Percentiles rank a stretch among this genome's conserved stretches.
phyloP scores from a whole-genome alignment of 257 asterid species.

The Thymus quinquecostatus region DNA sequence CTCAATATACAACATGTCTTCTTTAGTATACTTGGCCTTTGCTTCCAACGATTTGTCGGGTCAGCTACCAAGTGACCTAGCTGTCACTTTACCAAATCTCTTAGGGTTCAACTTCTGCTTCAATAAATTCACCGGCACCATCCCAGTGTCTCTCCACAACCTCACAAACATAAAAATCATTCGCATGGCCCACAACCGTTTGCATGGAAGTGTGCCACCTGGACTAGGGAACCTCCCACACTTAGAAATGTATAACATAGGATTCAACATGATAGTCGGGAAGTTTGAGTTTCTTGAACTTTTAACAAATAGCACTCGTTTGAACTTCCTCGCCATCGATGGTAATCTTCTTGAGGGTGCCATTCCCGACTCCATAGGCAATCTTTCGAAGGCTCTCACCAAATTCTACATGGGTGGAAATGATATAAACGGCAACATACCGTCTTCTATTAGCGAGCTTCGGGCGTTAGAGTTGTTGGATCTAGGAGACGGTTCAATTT shows the following conservation, averaged over 20 bases:
- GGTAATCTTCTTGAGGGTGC: constrained; percentile 50
- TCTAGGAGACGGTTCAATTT: constrained; percentile 37
- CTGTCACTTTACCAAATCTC: constrained; percentile 57
- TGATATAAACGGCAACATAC: constrained; percentile 46
- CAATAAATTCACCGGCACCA: constrained; percentile 58
- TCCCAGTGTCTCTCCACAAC: constrained; percentile 64
- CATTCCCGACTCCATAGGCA: constrained; percentile 62
- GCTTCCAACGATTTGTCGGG: constrained; percentile 48
- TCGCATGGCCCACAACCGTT: constrained; percentile 52
- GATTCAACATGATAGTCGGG: constrained; percentile 46
- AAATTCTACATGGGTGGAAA: constrained; percentile 54
- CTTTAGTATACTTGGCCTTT: constrained; percentile 41
- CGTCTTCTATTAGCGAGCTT: constrained; percentile 57
- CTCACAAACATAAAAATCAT: constrained; percentile 57
- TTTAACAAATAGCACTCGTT: constrained; percentile 47
- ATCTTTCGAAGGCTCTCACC: constrained; percentile 50
- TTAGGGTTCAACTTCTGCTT: constrained; percentile 46
- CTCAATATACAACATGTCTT: constrained; percentile 40
- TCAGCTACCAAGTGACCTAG: constrained; percentile 48
- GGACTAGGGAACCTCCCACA: constrained; percentile 62
- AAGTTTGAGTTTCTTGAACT: constrained; percentile 48
- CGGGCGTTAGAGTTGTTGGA: constrained; percentile 41
- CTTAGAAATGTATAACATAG: constrained; percentile 55
- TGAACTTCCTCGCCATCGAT: constrained; percentile 52
- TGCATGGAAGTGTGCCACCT: constrained; percentile 64